Percentiles rank a stretch among this genome's conserved stretches.
phyloP scores from a whole-genome alignment of 768 basidiomycete species.

The Tulasnella sp. region DNA sequence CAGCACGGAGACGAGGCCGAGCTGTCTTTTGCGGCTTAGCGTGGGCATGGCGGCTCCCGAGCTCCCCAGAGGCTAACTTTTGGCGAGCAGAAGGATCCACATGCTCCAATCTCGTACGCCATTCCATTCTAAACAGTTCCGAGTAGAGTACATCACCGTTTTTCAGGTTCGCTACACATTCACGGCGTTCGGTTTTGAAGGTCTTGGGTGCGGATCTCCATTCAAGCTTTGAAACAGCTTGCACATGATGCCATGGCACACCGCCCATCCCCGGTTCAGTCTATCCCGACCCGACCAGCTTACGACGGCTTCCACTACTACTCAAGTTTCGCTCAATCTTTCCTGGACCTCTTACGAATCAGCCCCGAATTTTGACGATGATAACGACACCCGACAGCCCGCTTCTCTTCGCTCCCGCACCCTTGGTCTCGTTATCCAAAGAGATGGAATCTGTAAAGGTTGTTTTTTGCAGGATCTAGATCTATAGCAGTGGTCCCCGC shows the following conservation, averaged over 20 bases:
- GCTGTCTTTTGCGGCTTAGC: not conserved
- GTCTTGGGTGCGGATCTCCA: not conserved
- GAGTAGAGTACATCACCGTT: not conserved
- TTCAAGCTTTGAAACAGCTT: not conserved
- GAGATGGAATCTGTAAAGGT: conserved; percentile 3
- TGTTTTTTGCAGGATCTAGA: conserved; percentile 8
- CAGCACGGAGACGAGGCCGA: not conserved
- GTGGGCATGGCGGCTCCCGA: not conserved
- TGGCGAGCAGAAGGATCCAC: not conserved
- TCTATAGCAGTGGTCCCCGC: not conserved
- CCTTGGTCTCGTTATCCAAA: not conserved
- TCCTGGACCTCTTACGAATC: not conserved
- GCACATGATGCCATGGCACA: not conserved
- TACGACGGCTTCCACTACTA: not conserved
- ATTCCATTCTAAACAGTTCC: not conserved
- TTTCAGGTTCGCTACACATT: not conserved
- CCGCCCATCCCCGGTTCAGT: not conserved
- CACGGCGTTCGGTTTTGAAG: not conserved
- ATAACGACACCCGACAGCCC: not conserved
- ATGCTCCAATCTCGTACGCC: conserved; percentile 6
- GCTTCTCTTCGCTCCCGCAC: not conserved
- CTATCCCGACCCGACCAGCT: not conserved
- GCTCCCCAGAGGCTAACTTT: not conserved
- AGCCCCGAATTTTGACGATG: not conserved
- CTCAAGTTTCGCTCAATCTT: not conserved